Evolutionary conservation across 2,329 filamentous ascomycete genomes (phyloP), one percentile per base, ranked within the genome.

Genomic region (Colletotrichum sublineola): DNA sequence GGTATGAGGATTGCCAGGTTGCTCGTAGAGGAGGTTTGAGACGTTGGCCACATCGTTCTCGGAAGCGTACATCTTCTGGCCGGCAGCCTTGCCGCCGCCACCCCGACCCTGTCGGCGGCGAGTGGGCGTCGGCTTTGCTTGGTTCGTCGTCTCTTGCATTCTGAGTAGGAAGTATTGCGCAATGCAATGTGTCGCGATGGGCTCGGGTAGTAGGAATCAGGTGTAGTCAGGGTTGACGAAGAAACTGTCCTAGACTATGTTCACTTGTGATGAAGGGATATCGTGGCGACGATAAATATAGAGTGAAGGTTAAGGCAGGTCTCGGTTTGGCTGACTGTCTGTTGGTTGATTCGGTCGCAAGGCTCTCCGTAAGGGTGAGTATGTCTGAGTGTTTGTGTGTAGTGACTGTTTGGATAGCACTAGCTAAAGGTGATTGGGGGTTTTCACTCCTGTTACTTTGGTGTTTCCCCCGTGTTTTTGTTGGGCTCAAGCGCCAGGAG

Each of bases 41-140:
- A 52, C 58, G 15, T 73, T 76, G 55, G 75, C 75, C 46, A 76
- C 80, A 76, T 90, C 89, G 76, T 87, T 89, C 78, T 90, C 89
- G 4, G 89, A 90, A 33, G 86, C 88, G 76, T 90, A 90, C n/a
- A 84, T 85, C 79, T 87, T 90, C 72, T 85, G 85, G 14, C 81
- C 81, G 20, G 84, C 77, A 24, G 79, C 77, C 64, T 79, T 81
- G 53, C 80, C 75, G 24, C 70, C 70, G 74, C 76, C 78, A 75
- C 84, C 79, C 75, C 81, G 79, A 71, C 63, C 67, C 36, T 81
- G 79, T 64, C 80, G 78, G 50, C 81, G 82, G 50, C 82, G 82
- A 50, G 77, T 78, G 40, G 82, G 79, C 58, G 81, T 83, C 40
- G 77, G 77, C 70, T 79, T 81, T 62, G 77, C 72, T 71, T 81